phyloP scores from a whole-genome alignment of 192 early-diverging fungal genomes.

The Umbelopsis ramanniana region DNA sequence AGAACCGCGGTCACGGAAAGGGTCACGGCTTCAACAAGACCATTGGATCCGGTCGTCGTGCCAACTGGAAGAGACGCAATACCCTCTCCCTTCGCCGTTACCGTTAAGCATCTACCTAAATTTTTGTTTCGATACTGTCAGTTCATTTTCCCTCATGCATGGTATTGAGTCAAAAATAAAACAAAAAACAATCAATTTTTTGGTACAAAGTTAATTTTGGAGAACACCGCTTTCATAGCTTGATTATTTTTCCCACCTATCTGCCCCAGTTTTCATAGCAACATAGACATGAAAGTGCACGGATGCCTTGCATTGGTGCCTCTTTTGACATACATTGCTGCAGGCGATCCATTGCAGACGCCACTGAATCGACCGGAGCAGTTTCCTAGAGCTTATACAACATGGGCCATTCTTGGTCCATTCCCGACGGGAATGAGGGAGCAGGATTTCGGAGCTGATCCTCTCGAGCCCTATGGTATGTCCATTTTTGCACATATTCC shows the following conservation, averaged over 20 bases:
- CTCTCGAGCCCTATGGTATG: slow-evolving; percentile 71
- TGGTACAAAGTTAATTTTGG: too few species aligned
- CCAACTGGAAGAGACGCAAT: slow-evolving; percentile 93
- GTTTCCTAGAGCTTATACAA: not conserved
- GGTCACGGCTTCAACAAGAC: slow-evolving; percentile 97
- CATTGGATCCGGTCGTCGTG: slow-evolving; percentile 88
- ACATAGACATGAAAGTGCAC: not conserved
- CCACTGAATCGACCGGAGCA: not conserved
- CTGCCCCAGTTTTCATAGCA: too few species aligned
- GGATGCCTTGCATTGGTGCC: not conserved
- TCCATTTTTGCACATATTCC: not conserved
- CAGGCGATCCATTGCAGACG: not conserved
- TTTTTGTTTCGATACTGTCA: slow-evolving; percentile 19
- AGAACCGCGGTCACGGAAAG: slow-evolving; percentile 97
- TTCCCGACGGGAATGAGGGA: slow-evolving; percentile 66
- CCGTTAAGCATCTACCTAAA: slow-evolving; percentile 63
- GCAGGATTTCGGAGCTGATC: slow-evolving; percentile 71
- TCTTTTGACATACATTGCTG: not conserved
- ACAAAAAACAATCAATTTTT: not conserved
- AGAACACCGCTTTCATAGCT: too few species aligned
- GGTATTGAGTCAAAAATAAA: slow-evolving; percentile 20
- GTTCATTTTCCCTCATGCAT: slow-evolving; percentile 18
- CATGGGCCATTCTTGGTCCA: slow-evolving; percentile 64
- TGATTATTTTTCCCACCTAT: not conserved
- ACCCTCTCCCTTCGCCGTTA: slow-evolving; percentile 93